Evolutionary conservation across 2,329 filamentous ascomycete genomes (phyloP).

Genomic region (Intubia oerlemansii): DNA sequence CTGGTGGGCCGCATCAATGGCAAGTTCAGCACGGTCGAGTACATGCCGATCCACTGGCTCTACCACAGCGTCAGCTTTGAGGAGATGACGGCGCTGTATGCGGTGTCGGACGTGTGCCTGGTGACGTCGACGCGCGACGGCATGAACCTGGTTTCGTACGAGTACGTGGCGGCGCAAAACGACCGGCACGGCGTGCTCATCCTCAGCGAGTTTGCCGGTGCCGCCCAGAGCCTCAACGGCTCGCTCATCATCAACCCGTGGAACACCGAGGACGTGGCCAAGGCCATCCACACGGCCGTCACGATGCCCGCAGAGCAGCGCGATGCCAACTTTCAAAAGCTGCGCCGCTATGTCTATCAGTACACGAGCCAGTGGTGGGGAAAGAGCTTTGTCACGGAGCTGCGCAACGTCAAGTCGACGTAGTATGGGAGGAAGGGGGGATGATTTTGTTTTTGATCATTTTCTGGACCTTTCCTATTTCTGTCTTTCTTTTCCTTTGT

Average conservation of each 20-base stretch:
- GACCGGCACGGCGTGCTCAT: conserved; percentile 86
- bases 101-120: conserved; percentile 76
- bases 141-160: conserved; percentile 97
- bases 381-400: conserved; percentile 71
- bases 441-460: too few relatives aligned
- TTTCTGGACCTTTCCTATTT: too few relatives aligned
- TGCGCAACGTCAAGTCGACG: too few relatives aligned
- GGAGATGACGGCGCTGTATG: conserved; percentile 83
- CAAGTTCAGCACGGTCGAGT: conserved; percentile 89
- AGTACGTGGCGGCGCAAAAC: conserved; percentile 89
- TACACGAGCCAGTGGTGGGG: conserved; percentile 98
- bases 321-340: conserved; percentile 68
- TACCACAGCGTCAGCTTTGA: conserved; percentile 93
- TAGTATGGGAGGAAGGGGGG: too few relatives aligned
- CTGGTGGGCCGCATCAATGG: conserved; percentile 93
- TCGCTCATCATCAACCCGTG: conserved; percentile 92
- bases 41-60: conserved; percentile 97
- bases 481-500: too few relatives aligned
- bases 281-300: conserved; percentile 87
- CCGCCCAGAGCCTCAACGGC: conserved; percentile 83
- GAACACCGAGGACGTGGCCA: conserved; percentile 91
- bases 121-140: conserved; percentile 92
- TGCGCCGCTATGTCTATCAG: conserved; percentile 90
- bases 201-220: conserved; percentile 88
- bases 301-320: conserved; percentile 86